phyloP scores from a whole-genome alignment of 2,329 filamentous ascomycete species.

The Epichloe uncinata region DNA sequence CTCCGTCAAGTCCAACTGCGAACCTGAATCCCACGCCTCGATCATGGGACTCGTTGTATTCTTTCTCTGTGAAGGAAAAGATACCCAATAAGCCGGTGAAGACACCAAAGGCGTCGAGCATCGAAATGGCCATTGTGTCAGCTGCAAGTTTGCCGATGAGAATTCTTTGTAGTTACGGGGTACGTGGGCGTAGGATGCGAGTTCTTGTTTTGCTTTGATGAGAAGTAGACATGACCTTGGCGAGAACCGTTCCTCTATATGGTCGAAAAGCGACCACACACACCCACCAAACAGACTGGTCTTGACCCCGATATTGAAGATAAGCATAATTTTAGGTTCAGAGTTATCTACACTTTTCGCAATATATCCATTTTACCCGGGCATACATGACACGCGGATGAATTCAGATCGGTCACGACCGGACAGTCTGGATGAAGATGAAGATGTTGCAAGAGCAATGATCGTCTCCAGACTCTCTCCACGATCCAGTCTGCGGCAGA shows the following conservation, averaged over 20 bases:
- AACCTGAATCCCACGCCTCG: neutral
- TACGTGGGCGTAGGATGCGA: too few species aligned
- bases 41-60: neutral
- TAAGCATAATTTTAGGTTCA: too few species aligned
- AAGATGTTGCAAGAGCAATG: neutral
- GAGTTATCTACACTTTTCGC: neutral
- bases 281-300: too few species aligned
- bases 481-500: too few species aligned
- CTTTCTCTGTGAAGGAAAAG: neutral
- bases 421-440: neutral
- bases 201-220: too few species aligned
- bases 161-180: too few species aligned
- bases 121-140: neutral
- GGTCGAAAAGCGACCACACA: too few species aligned
- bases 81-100: neutral
- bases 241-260: too few species aligned
- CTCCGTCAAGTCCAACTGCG: neutral
- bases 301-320: too few species aligned
- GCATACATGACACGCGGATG: neutral
- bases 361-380: neutral
- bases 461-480: too few species aligned
- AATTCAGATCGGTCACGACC: neutral
- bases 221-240: too few species aligned
- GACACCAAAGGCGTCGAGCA: neutral
- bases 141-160: too few species aligned